Conservation (phyloP, 805 yeast genomes). For the Zygosaccharomyces pseudorouxii region DNA sequence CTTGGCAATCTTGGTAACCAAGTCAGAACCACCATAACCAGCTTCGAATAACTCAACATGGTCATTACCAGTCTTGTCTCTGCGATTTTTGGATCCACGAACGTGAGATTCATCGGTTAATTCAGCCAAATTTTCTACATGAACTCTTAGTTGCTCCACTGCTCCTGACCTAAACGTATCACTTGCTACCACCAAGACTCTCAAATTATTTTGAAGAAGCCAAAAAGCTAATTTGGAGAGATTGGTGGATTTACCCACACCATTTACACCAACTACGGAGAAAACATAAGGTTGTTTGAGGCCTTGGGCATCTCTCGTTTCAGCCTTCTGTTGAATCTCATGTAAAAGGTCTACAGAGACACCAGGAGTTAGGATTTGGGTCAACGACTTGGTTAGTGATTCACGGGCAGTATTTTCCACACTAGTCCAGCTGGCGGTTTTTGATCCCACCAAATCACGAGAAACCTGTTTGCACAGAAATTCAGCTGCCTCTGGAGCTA, state of each 20-base stretch:
- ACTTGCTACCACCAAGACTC: constrained; percentile 89
- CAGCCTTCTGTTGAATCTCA: constrained; percentile 55
- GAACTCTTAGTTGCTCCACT: constrained; percentile 94
- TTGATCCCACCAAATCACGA: constrained; percentile 63
- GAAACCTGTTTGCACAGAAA: constrained; percentile 67
- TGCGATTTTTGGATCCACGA: constrained; percentile 35
- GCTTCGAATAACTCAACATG: constrained; percentile 77
- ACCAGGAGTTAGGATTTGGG: constrained; percentile 82
- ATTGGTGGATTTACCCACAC: constrained; percentile 96
- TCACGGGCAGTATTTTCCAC: constrained; percentile 68
- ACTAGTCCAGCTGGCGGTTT: constrained; percentile 68
- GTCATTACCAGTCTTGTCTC: constrained; percentile 39
- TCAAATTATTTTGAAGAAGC: constrained; percentile 84
- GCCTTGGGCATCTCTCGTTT: constrained; percentile 21
- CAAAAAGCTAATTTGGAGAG: constrained; percentile 92
- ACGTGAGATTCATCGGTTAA: constrained; percentile 48
- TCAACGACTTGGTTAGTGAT: constrained; percentile 54
- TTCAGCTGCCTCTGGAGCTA: constrained; percentile 84
- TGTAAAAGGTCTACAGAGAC: constrained; percentile 82
- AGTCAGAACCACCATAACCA: constrained; percentile 95
- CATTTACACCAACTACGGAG: constrained; percentile 96
- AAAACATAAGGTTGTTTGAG: constrained; percentile 76
- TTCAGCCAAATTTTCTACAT: constrained; percentile 75
- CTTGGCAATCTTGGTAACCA: constrained; percentile 87
- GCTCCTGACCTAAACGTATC: constrained; percentile 98